phyloP scores from a whole-genome alignment of 1,139 yeast species.

The Candida tetrigidarum region DNA sequence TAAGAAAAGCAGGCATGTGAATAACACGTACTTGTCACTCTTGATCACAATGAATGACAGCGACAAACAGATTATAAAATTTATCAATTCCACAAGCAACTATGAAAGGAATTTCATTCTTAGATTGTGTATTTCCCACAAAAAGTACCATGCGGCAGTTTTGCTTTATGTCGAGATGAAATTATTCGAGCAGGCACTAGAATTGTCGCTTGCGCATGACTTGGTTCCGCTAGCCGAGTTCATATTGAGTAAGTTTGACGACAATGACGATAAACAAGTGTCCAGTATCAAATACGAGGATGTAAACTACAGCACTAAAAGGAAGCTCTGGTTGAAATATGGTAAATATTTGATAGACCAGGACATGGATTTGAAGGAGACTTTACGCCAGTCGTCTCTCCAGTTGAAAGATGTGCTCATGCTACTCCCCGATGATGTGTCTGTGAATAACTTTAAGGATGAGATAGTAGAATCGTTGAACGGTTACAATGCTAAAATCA shows the following conservation, averaged over 20 bases:
- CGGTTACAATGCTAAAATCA: slow-evolving; percentile 67
- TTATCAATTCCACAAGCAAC: slow-evolving; percentile 27
- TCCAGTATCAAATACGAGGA: slow-evolving; percentile 37
- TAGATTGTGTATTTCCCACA: slow-evolving; percentile 67
- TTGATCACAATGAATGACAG: slow-evolving; percentile 56
- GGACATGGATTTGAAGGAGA: slow-evolving; percentile 25
- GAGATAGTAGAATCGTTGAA: slow-evolving; percentile 82
- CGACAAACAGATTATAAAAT: slow-evolving; percentile 33
- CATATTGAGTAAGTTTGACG: slow-evolving; percentile 31
- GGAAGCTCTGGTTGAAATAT: slow-evolving; percentile 74
- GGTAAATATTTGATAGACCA: slow-evolving; percentile 60
- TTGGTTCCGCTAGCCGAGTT: slow-evolving; percentile 60
- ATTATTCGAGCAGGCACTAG: slow-evolving; percentile 80
- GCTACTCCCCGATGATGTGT: slow-evolving; percentile 79
- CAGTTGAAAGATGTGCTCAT: slow-evolving; percentile 84
- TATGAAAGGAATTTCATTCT: slow-evolving; percentile 78
- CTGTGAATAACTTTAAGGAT: slow-evolving; percentile 81
- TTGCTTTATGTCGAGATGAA: slow-evolving; percentile 65
- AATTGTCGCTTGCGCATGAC: slow-evolving; percentile 66
- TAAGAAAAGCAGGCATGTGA: slow-evolving; percentile 53
- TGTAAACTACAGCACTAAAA: slow-evolving; percentile 52
- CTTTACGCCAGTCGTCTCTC: slow-evolving; percentile 33
- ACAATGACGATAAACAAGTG: slow-evolving; percentile 27
- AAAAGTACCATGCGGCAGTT: slow-evolving; percentile 67
- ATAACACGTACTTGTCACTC: slow-evolving; percentile 74